Evolutionary conservation across 164 flowering plant genomes (phyloP).

Genomic region (Litsea cubeba): DNA sequence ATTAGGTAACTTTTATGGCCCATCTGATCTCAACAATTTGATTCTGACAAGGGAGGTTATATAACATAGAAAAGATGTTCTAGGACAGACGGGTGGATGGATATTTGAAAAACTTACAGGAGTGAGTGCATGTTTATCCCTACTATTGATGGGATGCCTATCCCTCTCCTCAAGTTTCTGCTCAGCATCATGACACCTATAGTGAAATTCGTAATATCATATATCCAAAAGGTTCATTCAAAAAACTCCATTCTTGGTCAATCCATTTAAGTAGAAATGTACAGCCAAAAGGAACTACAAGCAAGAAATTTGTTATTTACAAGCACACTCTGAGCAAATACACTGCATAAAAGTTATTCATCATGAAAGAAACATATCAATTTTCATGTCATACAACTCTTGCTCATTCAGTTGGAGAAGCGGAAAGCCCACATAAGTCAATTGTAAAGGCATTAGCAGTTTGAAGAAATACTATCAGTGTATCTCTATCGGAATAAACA

Average conservation of each 20-base stretch:
- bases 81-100: neutral
- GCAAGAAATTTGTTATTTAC: neutral
- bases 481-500: neutral
- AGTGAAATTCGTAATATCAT: neutral
- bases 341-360: neutral
- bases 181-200: conserved; percentile 82
- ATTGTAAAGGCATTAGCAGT: neutral
- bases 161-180: conserved; percentile 81
- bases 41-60: neutral
- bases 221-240: neutral
- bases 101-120: conserved; percentile 46
- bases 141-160: conserved; percentile 73
- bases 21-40: neutral
- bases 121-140: conserved; percentile 64
- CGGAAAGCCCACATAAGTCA: neutral
- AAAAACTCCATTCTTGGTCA: neutral
- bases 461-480: neutral
- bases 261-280: neutral
- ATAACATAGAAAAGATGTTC: neutral
- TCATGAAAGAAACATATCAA: neutral
- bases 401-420: neutral
- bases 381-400: neutral
- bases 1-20: conserved; percentile 4
- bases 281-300: neutral
- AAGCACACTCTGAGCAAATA: neutral